Conservation (phyloP, 2,329 filamentous ascomycete genomes). For the Aspergillus sp. region DNA sequence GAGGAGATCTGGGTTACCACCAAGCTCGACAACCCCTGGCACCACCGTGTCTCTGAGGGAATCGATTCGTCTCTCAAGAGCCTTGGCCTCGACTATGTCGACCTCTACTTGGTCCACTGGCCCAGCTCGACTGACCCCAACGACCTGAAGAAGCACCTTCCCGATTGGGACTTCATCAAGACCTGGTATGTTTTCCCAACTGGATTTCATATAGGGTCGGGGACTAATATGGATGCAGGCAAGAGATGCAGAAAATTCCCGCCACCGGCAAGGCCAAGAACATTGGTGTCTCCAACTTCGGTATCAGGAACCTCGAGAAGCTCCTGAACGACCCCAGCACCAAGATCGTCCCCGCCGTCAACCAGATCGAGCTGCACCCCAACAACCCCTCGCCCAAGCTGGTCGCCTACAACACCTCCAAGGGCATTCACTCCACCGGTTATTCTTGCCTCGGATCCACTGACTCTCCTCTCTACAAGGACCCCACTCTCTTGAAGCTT, state of each 20-base stretch:
- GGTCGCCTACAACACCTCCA: slow-evolving; percentile 44
- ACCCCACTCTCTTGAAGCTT: slow-evolving; percentile 45
- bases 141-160: slow-evolving; percentile 53
- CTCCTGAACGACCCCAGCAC: slow-evolving; percentile 60
- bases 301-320: slow-evolving; percentile 70
- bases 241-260: slow-evolving; percentile 40
- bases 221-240: slow-evolving; percentile 60
- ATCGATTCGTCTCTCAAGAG: slow-evolving; percentile 57
- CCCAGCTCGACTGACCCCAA: slow-evolving; percentile 49
- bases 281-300: slow-evolving; percentile 84
- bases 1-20: slow-evolving; percentile 63
- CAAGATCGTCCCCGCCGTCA: slow-evolving; percentile 45
- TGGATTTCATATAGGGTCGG: slow-evolving; percentile 57
- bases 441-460: slow-evolving; percentile 52
- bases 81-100: slow-evolving; percentile 61
- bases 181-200: slow-evolving; percentile 50
- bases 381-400: slow-evolving; percentile 65
- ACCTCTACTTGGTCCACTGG: slow-evolving; percentile 69
- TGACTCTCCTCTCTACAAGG: slow-evolving; percentile 50
- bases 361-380: slow-evolving; percentile 50
- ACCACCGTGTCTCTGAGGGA: slow-evolving; percentile 56
- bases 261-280: slow-evolving; percentile 60
- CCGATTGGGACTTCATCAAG: slow-evolving; percentile 76
- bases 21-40: slow-evolving; percentile 61
- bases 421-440: slow-evolving; percentile 50